Evolutionary conservation across 139 green algal genomes (phyloP).

Genomic region (Chlamydomonas incerta): DNA sequence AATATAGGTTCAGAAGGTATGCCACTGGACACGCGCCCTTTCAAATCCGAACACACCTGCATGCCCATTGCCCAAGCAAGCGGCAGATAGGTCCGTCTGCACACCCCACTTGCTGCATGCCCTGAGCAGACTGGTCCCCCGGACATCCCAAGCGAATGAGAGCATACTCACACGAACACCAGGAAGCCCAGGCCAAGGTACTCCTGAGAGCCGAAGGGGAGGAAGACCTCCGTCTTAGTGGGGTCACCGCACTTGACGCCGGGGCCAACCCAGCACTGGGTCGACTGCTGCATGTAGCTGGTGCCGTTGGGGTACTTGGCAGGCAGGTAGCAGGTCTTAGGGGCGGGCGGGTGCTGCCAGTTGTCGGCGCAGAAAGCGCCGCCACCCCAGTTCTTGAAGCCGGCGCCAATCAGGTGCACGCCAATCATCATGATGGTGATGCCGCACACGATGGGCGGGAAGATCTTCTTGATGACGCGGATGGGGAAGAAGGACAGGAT

Average conservation of each 20-base stretch:
- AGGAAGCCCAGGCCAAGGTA: constrained; percentile 78
- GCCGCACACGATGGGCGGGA: constrained; percentile 77
- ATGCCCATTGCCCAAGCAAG: too few species aligned
- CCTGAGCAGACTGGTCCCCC: too few species aligned
- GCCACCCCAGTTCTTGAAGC: constrained; percentile 84
- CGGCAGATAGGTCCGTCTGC: too few species aligned
- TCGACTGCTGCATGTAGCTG: neutral
- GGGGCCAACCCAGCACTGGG: neutral
- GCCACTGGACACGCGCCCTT: too few species aligned
- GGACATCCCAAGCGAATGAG: too few species aligned
- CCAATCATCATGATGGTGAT: constrained; percentile 80
- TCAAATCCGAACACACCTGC: too few species aligned
- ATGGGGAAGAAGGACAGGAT: constrained; percentile 77
- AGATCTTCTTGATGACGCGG: constrained; percentile 58
- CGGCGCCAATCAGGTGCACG: constrained; percentile 62
- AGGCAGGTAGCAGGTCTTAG: neutral
- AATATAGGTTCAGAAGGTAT: too few species aligned
- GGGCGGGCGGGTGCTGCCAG: constrained; percentile 35
- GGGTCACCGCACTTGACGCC: constrained; percentile 44
- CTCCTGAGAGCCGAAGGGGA: constrained; percentile 66
- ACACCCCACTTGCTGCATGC: too few species aligned
- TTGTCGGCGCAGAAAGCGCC: constrained; percentile 80
- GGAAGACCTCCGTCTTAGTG: too few species aligned
- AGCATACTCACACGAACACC: constrained; percentile 52
- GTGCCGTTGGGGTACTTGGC: constrained; percentile 38